Evolutionary conservation across 2,329 filamentous ascomycete genomes (phyloP).

Genomic region (Clarireedia sp.): DNA sequence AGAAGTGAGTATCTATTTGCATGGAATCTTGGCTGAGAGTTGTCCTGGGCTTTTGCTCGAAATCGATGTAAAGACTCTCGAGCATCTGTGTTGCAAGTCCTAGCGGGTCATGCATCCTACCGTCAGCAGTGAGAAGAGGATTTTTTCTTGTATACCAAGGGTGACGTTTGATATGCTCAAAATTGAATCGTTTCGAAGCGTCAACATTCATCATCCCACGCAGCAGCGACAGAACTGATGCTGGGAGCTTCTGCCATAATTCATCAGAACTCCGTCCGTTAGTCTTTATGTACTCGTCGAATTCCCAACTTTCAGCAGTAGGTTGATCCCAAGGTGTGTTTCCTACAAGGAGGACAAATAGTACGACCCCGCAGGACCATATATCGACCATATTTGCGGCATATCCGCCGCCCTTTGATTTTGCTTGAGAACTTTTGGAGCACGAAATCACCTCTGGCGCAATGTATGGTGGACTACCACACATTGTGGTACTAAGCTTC

Average conservation of each 20-base stretch:
- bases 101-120: constrained; percentile 69
- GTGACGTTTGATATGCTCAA: constrained; percentile 79
- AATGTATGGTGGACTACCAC: constrained; percentile 94
- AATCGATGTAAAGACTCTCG: constrained; percentile 81
- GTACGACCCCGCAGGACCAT: constrained; percentile 96
- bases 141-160: constrained; percentile 91
- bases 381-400: constrained; percentile 78
- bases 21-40: constrained; percentile 46
- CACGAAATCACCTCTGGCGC: constrained; percentile 78
- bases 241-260: constrained; percentile 73
- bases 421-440: constrained; percentile 36
- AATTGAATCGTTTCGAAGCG: constrained; percentile 66
- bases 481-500: constrained; percentile 81
- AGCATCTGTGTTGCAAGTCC: constrained; percentile 92
- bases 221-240: constrained; percentile 69
- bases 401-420: constrained; percentile 52
- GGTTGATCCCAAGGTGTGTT: constrained; percentile 98
- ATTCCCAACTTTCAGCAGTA: constrained; percentile 79
- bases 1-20: constrained; percentile 60
- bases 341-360: constrained; percentile 89
- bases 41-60: constrained; percentile 55
- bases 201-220: constrained; percentile 90
- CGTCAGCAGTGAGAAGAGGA: constrained; percentile 63
- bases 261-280: constrained; percentile 77
- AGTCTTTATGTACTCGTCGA: constrained; percentile 73